A percentile compares a stretch with the other conserved stretches of the same genome.
Evolutionary conservation across 768 basidiomycete species (phyloP).

Genomic region (Arthromyces matolae): DNA sequence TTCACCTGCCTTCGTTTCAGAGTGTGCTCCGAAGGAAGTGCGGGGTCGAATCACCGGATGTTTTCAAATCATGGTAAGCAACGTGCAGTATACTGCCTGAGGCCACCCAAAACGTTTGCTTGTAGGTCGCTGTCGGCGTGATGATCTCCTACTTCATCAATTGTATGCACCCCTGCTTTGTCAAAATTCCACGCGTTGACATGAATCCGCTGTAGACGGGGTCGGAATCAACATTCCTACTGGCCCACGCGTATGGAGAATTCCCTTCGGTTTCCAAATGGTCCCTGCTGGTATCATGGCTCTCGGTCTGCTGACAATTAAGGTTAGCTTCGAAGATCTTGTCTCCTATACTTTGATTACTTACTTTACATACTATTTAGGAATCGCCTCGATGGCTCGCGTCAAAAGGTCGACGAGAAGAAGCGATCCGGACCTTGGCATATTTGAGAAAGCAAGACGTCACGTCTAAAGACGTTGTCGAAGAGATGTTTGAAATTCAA

Average conservation of each 20-base stretch:
- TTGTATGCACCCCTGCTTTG: slow-evolving; percentile 39
- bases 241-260: slow-evolving; percentile 56
- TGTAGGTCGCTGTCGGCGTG: slow-evolving; percentile 69
- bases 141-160: slow-evolving; percentile 86
- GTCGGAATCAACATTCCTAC: slow-evolving; percentile 50
- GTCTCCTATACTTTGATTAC: background rate
- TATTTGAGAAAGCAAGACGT: slow-evolving; percentile 52
- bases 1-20: slow-evolving; percentile 82
- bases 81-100: background rate
- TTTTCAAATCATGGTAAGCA: slow-evolving; percentile 76
- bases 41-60: slow-evolving; percentile 82
- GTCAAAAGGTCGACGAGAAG: slow-evolving; percentile 50
- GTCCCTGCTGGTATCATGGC: slow-evolving; percentile 73
- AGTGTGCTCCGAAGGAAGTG: slow-evolving; percentile 83
- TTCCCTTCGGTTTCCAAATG: slow-evolving; percentile 78
- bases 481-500: slow-evolving; percentile 77
- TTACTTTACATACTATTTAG: slow-evolving; percentile 20
- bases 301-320: slow-evolving; percentile 63
- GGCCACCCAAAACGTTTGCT: background rate
- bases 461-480: slow-evolving; percentile 42
- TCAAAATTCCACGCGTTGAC: background rate
- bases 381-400: slow-evolving; percentile 81
- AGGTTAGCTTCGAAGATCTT: slow-evolving; percentile 32
- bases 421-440: slow-evolving; percentile 59
- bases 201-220: slow-evolving; percentile 40